Base-by-base conservation (phyloP, 805 yeast genomes). In the Candida michaelii region DNA sequence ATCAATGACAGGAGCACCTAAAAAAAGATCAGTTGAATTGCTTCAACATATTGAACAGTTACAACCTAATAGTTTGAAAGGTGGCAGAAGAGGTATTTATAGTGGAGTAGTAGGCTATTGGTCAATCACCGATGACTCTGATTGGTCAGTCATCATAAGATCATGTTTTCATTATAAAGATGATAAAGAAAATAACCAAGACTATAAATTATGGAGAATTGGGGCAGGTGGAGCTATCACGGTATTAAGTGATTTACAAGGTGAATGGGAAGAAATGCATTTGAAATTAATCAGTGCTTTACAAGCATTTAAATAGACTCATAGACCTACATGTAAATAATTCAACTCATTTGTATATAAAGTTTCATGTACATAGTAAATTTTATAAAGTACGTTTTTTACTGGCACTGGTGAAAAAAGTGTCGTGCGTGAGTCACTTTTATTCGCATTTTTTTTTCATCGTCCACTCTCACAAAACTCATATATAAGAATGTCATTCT, bases 161-260 rank as follows among this genome's bases (percentile, higher is more conserved):
- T 87, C 96, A 1, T 71, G 89, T 40, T 89, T 80, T 59, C 77
- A 77, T 44, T 86, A 88, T 58, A 56, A 65, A 17, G 66, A 74
- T 27, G 89, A 82, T 51, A 40, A 46, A 8, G 60, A 54, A 13
- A 59, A 67, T 36, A 47, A 42, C n/a, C 43, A 31, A 3, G 39
- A 25, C 10, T 40, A 38, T 16, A 56, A 59, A 7, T 55, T 66
- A 5, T 93, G 96, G 95, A 71, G 89, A 48, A 79, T 91, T 42
- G 99, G 99, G 1, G 99, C 99, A 6, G 99, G 99, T 12, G 99
- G 99, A 3, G 99, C 98, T 13, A 82, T 93, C 34, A 93, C 98
- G 0, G 90, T 89, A 2, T 68, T 93, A 46, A 88, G 97, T 58
- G 80, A 87, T 18, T 68, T 73, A n/a, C 79, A 78, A 17, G 91